Conservation (phyloP, 2,329 filamentous ascomycete species). For the Talaromyces sp. region DNA sequence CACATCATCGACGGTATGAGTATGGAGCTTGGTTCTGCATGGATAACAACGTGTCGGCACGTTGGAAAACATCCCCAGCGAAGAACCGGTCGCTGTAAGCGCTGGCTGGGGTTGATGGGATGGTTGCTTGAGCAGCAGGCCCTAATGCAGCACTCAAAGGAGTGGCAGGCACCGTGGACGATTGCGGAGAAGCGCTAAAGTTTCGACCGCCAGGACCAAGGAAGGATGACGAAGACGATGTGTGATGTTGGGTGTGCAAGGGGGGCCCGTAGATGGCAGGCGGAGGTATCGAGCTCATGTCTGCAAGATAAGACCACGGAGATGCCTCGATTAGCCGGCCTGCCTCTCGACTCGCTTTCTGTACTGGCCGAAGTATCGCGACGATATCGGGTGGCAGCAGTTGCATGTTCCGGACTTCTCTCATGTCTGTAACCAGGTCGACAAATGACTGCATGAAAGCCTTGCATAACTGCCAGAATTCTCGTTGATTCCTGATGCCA, state of each 20-base stretch:
- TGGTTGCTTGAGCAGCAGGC: conserved; percentile 83
- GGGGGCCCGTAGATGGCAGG: conserved; percentile 33
- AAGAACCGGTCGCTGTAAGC: conserved; percentile 47
- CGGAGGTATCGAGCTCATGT: conserved; percentile 28
- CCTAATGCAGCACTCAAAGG: conserved; percentile 85
- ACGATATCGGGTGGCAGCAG: conserved; percentile 63
- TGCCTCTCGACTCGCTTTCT: conserved; percentile 77
- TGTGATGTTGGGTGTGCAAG: conserved; percentile 28
- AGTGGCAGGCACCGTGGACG: conserved; percentile 69
- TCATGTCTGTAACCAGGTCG: conserved; percentile 44
- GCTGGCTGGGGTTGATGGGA: conserved; percentile 59
- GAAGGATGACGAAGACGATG: conserved; percentile 19
- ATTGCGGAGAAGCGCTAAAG: conserved; percentile 40
- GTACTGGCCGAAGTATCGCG: conserved; percentile 70
- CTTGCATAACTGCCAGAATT: conserved; percentile 68
- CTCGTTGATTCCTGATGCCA: conserved; percentile 54
- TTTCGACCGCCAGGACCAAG: conserved; percentile 5
- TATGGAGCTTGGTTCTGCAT: conserved; percentile 40
- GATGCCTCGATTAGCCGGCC: conserved; percentile 65
- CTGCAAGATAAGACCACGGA: conserved; percentile 56
- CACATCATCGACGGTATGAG: conserved; percentile 34
- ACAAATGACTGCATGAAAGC: conserved; percentile 46
- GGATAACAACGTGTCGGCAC: conserved; percentile 44
- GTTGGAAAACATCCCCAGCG: conserved; percentile 46
- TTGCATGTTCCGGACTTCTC: conserved; percentile 43